phyloP scores from a whole-genome alignment of 176 grass and related monocot genomes.

The Oryza glaberrima region DNA sequence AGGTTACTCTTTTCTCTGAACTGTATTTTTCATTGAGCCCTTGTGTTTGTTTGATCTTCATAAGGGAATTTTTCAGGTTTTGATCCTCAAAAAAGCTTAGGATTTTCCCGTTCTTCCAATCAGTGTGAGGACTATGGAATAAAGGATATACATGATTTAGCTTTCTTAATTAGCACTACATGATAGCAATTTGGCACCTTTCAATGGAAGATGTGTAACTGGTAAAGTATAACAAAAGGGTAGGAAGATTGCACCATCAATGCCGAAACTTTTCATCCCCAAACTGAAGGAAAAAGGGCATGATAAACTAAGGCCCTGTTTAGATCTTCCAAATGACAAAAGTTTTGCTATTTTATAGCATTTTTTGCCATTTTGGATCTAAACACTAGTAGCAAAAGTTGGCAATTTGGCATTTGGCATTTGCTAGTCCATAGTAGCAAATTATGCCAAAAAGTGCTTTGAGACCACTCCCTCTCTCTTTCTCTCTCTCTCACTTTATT shows the following conservation, averaged over 20 bases:
- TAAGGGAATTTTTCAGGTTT: neutral
- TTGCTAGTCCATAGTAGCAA: no score
- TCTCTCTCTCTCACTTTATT: no score
- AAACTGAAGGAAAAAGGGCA: neutral
- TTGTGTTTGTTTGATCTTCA: neutral
- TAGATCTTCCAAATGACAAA: no score
- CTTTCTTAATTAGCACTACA: neutral
- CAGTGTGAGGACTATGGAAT: neutral
- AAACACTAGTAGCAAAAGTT: no score
- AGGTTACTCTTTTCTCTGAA: neutral
- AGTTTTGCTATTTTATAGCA: no score
- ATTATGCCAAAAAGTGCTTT: no score
- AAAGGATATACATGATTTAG: neutral
- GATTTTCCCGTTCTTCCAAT: neutral
- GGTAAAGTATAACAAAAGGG: neutral
- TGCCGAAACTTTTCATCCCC: neutral
- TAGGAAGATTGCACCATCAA: conserved; percentile 13
- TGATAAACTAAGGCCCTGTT: neutral
- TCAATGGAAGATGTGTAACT: neutral
- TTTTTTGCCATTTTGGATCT: no score
- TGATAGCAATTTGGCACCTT: neutral
- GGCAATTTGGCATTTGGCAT: no score
- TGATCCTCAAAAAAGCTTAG: neutral
- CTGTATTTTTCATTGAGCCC: neutral
- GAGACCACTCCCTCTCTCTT: no score